Percentiles rank a stretch among this genome's conserved stretches.
These are phyloP conservation scores for Citrullus amarus DNA, from an alignment of 306 rosid genomes.

Conservation along the genomic window DNA sequence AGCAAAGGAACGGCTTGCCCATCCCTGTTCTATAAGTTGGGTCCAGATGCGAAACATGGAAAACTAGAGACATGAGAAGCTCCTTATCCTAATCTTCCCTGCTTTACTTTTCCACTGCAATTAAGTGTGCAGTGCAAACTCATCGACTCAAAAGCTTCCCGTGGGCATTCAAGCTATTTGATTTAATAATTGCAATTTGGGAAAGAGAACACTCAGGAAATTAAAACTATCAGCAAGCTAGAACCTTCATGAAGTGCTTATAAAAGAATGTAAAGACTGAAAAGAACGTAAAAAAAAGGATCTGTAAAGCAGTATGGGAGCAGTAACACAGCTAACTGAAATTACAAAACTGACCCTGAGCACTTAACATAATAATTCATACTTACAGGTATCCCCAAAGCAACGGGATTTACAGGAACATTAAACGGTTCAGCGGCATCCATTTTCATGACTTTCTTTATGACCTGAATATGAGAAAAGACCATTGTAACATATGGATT, in stretches of 20 bases:
- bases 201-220: not conserved
- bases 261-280: not conserved
- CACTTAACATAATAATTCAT: not conserved
- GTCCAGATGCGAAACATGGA: not conserved
- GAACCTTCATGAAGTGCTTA: not conserved
- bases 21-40: not conserved
- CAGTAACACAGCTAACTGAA: not conserved
- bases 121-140: not conserved
- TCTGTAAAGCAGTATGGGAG: not conserved
- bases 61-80: not conserved
- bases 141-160: not conserved
- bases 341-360: conserved; percentile 2
- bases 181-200: not conserved
- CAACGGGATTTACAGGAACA: conserved; percentile 90
- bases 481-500: not conserved
- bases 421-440: conserved; percentile 95
- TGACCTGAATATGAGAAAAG: conserved; percentile 31
- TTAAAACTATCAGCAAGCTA: not conserved
- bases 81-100: not conserved
- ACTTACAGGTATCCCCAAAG: conserved; percentile 94
- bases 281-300: not conserved
- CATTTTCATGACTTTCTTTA: conserved; percentile 95
- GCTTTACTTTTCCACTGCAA: not conserved
- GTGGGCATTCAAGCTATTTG: not conserved
- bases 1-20: not conserved